A percentile compares a stretch with the other conserved stretches of the same genome.
Evolutionary conservation across 805 yeast species (phyloP).

Genomic region (Danielozyma ontarioensis): DNA sequence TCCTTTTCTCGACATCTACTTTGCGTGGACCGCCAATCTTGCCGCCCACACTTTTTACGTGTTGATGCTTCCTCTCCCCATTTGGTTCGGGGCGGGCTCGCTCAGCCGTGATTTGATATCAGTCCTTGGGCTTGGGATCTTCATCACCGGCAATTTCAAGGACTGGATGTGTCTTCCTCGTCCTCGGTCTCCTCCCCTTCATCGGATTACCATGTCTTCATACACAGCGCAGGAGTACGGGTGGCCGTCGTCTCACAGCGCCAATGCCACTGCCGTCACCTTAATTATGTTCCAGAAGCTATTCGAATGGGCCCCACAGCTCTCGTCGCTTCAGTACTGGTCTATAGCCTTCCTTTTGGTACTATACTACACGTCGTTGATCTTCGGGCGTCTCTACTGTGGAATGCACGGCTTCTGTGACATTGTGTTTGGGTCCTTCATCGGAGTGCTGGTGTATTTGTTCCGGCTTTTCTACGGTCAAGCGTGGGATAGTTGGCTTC

Average conservation of each 20-base stretch:
- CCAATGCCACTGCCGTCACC: constrained; percentile 85
- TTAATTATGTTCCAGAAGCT: constrained; percentile 31
- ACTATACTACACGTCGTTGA: constrained; percentile 58
- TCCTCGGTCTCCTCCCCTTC: constrained; percentile 88
- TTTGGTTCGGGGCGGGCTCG: constrained; percentile 67
- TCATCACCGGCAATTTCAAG: constrained; percentile 66
- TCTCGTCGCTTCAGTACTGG: constrained; percentile 10
- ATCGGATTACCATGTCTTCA: constrained; percentile 84
- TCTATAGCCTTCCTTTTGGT: constrained; percentile 13
- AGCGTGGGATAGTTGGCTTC: constrained; percentile 43
- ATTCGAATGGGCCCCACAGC: constrained; percentile 2
- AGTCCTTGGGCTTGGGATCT: constrained; percentile 68
- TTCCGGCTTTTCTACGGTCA: constrained; percentile 38
- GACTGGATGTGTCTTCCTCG: constrained; percentile 88
- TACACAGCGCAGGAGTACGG: constrained; percentile 93
- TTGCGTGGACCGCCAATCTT: constrained; percentile 81
- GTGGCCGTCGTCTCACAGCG: constrained; percentile 90
- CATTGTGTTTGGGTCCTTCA: constrained; percentile 54
- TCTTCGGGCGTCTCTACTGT: constrained; percentile 82
- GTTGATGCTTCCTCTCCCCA: constrained; percentile 75
- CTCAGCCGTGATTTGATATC: constrained; percentile 55
- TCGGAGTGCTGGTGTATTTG: constrained; percentile 56
- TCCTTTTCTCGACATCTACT: constrained; percentile 60
- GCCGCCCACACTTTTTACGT: constrained; percentile 96
- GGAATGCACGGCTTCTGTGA: constrained; percentile 97